phyloP scores from a whole-genome alignment of 2,329 filamentous ascomycete species.

The Fusarium coffeatum region DNA sequence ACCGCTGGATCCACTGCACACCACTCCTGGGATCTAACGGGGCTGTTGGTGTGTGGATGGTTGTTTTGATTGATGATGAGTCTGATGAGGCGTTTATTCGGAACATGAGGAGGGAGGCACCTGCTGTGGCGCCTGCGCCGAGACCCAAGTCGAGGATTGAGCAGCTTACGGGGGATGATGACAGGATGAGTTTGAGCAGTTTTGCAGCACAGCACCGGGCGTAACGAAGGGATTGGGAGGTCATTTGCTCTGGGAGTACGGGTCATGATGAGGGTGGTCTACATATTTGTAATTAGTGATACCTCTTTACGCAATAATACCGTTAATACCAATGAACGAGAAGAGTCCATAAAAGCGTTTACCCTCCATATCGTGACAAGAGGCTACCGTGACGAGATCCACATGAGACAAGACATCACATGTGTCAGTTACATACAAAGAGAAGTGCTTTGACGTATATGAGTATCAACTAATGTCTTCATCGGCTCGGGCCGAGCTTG shows the following conservation, averaged over 20 bases:
- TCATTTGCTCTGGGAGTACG: neutral
- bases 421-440: neutral
- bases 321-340: neutral
- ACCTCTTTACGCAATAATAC: neutral
- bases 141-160: neutral
- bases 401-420: neutral
- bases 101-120: slow-evolving; percentile 24
- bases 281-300: slow-evolving; percentile 14
- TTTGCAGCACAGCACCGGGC: slow-evolving; percentile 37
- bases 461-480: neutral
- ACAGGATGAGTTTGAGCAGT: slow-evolving; percentile 39
- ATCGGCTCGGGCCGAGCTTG: neutral
- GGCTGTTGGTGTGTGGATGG: slow-evolving; percentile 81
- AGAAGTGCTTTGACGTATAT: neutral
- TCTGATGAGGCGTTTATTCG: slow-evolving; percentile 27
- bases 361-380: too few species aligned
- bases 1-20: slow-evolving; percentile 82
- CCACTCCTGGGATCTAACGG: slow-evolving; percentile 75
- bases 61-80: slow-evolving; percentile 77
- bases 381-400: too few species aligned
- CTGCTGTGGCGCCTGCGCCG: slow-evolving; percentile 23
- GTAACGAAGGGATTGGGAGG: neutral
- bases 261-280: neutral
- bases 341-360: too few species aligned
- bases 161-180: slow-evolving; percentile 20